These are phyloP conservation scores for Dentipellis fragilis DNA, from an alignment of 768 basidiomycete species.

Conservation along the genomic window DNA sequence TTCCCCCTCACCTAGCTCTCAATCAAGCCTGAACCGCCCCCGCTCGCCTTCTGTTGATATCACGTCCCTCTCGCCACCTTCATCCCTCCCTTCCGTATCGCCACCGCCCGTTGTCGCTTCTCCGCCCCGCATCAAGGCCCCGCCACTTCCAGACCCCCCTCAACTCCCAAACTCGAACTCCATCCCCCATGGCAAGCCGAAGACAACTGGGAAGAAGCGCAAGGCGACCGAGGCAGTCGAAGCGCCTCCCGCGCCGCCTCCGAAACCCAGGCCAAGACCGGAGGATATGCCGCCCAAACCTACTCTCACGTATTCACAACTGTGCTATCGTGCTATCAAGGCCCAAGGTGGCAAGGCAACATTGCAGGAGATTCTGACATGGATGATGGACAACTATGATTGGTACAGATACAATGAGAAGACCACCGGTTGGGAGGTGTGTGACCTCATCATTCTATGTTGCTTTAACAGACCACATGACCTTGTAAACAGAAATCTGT, in stretches of 20 bases:
- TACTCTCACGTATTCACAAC: conserved; percentile 80
- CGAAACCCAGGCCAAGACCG: conserved; percentile 37
- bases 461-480: conserved; percentile 1
- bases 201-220: conserved; percentile 2
- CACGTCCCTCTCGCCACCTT: conserved; percentile 61
- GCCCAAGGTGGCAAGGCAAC: conserved; percentile 79
- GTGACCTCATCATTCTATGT: conserved; percentile 16
- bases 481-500: conserved; percentile 57
- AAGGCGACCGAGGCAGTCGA: conserved; percentile 6
- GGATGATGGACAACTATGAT: conserved; percentile 83
- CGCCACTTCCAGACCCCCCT: conserved; percentile 38
- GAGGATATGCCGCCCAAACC: conserved; percentile 86
- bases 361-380: conserved; percentile 82
- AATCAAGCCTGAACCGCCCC: conserved; percentile 48
- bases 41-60: conserved; percentile 80
- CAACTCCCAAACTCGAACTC: conserved; percentile 56
- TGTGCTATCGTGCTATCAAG: conserved; percentile 86
- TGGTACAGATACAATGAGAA: conserved; percentile 85
- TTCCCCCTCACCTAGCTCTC: conserved; percentile 71
- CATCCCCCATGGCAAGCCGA: conserved; percentile 23
- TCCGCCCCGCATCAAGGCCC: conserved; percentile 34
- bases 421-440: conserved; percentile 75
- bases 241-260: conserved; percentile 25
- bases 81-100: conserved; percentile 68
- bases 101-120: conserved; percentile 46